Conservation (phyloP, 1,284 basidiomycete species). For the Rhizoctonia solani region DNA sequence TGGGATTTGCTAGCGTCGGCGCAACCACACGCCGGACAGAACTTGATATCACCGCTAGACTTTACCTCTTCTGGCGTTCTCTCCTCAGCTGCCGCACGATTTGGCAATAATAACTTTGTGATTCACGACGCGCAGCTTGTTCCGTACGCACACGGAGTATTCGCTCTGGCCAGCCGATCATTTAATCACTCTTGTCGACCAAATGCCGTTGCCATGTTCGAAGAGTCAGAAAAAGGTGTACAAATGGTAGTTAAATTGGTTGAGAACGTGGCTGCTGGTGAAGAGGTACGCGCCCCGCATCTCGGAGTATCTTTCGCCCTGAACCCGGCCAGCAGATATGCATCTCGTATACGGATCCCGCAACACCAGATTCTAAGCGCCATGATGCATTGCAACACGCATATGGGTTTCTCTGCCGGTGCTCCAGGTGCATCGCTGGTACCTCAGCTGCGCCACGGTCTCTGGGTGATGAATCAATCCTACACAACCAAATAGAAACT, state of each 20-base stretch:
- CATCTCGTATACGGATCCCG: slow-evolving; percentile 75
- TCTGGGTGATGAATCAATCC: not conserved
- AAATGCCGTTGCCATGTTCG: slow-evolving; percentile 67
- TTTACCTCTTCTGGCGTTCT: slow-evolving; percentile 42
- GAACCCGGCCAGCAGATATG: slow-evolving; percentile 54
- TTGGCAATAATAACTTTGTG: slow-evolving; percentile 76
- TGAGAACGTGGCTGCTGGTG: slow-evolving; percentile 56
- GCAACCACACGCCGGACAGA: not conserved
- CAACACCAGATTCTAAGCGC: slow-evolving; percentile 60
- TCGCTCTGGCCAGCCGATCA: slow-evolving; percentile 67
- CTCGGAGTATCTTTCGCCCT: not conserved
- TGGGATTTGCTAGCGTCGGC: slow-evolving; percentile 8
- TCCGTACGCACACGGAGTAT: slow-evolving; percentile 69
- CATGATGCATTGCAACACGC: slow-evolving; percentile 59
- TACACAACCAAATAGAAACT: slow-evolving; percentile 24
- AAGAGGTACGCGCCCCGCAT: slow-evolving; percentile 58
- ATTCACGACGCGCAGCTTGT: slow-evolving; percentile 65
- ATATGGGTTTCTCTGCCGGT: slow-evolving; percentile 70
- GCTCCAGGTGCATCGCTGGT: slow-evolving; percentile 53
- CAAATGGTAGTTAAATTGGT: slow-evolving; percentile 66
- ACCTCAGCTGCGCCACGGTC: slow-evolving; percentile 8
- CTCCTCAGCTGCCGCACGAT: slow-evolving; percentile 62
- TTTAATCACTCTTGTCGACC: slow-evolving; percentile 80
- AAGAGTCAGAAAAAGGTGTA: slow-evolving; percentile 50
- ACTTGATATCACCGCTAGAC: not conserved